Evolutionary conservation across 371 early-diverging fungal species (phyloP).

Genomic region (Chytridium lagenaria): DNA sequence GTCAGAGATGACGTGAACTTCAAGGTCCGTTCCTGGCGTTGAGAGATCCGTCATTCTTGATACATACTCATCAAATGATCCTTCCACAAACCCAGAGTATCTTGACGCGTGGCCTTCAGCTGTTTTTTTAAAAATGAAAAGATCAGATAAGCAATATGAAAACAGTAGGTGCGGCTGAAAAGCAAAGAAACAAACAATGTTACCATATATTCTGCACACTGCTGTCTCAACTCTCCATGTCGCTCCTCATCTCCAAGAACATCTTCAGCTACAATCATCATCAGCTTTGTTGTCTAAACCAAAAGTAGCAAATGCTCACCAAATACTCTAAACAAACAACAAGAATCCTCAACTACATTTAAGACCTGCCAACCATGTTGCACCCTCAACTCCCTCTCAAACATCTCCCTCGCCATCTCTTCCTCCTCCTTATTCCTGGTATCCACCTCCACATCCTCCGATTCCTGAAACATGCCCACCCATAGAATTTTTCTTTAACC

Average conservation of each 20-base stretch:
- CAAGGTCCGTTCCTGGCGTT: slow-evolving; percentile 3
- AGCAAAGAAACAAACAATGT: too few relatives aligned
- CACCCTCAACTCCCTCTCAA: slow-evolving; percentile 2
- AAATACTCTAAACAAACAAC: not conserved
- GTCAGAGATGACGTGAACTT: slow-evolving; percentile 11
- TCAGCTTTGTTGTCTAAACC: not conserved
- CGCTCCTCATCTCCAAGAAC: slow-evolving; percentile 16
- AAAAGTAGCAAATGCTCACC: not conserved
- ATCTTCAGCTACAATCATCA: not conserved
- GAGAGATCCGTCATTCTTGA: not conserved
- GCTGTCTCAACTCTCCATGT: not conserved
- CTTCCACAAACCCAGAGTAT: not conserved
- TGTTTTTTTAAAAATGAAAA: not conserved
- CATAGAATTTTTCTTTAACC: not conserved
- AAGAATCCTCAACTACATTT: slow-evolving; percentile 16
- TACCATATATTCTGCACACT: slow-evolving; percentile 17
- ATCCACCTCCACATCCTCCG: not conserved
- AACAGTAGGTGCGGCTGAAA: too few relatives aligned
- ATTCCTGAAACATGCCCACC: not conserved
- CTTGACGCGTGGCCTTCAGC: not conserved
- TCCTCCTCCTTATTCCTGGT: not conserved
- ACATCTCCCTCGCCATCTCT: not conserved
- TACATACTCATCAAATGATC: not conserved
- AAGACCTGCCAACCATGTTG: slow-evolving; percentile 15
- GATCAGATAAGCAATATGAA: not conserved